Evolutionary conservation across 805 yeast species (phyloP), one percentile per base, ranked within the genome.

Genomic region (Candida maris): DNA sequence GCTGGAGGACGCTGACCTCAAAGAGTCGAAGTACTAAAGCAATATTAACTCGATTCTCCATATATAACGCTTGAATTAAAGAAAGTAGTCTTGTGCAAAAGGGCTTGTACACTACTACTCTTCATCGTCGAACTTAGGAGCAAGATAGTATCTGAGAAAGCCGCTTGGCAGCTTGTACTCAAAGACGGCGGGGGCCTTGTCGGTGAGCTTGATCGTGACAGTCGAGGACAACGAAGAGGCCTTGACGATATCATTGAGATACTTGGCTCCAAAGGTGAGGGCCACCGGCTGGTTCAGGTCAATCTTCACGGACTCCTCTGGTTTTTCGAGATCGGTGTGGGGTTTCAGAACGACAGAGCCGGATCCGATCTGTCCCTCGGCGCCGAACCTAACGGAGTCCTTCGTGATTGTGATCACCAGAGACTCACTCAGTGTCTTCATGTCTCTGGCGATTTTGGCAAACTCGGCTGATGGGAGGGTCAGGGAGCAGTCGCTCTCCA

Each of bases 121-220:
- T 46, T 85, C 95, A 46, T 89, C 97, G 48, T 85, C 96, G 61
- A 93, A 87, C 74, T 93, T 91, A 42, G 98, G 98, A 52, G 98
- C 98, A 62, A 93, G 75, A 76, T 85, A 93, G 77, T 85, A 93
- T 62, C 96, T 82, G 62, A 93, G 71, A 65, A 86, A 85, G 37
- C 98, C 98, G 62, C 91, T 84, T 45, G 87, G 81, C 58, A 93
- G 71, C 64, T 82, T 83, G 68, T 82, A 93, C 68, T 91, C 97
- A 57, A 93, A 87, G 61, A 88, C 69, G 27, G 97, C 95, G 22
- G 98, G 98, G 12, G 93, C 81, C 59, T 85, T 87, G 55, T 84
- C 91, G 14, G 95, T 85, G 56, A 93, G 75, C 64, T 86, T 85
- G 47, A 93, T 73, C 27, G 93, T 84, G 42, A 91, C 89, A 28